Percentiles rank a stretch among this genome's conserved stretches.
Evolutionary conservation across 345 rosid genomes (phyloP).

Genomic region (Gossypium raimondii): DNA sequence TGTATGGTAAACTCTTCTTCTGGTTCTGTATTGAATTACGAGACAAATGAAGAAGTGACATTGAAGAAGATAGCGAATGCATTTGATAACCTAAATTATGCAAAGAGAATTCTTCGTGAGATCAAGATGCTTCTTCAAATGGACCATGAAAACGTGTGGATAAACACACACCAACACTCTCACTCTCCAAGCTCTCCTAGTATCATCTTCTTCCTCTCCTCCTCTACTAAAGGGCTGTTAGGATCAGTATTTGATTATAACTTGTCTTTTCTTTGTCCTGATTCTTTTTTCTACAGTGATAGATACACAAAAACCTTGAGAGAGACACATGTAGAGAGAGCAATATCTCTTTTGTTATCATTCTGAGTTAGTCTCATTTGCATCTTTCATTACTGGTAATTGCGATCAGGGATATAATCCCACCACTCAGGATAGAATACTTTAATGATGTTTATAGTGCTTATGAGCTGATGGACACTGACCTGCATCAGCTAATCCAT

Average conservation of each 20-base stretch:
- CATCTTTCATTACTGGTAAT: constrained; percentile 52
- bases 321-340: too few species aligned
- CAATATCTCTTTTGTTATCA: not conserved
- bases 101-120: not conserved
- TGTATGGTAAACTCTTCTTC: not conserved
- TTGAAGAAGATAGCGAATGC: not conserved
- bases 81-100: not conserved
- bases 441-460: too few species aligned
- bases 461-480: too few species aligned
- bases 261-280: too few species aligned
- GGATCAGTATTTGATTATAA: too few species aligned
- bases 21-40: not conserved
- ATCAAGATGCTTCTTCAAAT: not conserved
- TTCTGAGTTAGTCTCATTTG: constrained; percentile 9
- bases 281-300: too few species aligned
- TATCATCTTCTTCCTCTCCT: too few species aligned
- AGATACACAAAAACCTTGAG: too few species aligned
- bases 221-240: too few species aligned
- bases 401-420: constrained; percentile 81
- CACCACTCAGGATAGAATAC: constrained; percentile 59
- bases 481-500: constrained; percentile 40
- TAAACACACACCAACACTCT: too few species aligned
- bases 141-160: not conserved
- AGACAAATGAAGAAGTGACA: not conserved
- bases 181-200: too few species aligned